phyloP scores from a whole-genome alignment of 768 basidiomycete genomes.

The Arthromyces matolae region DNA sequence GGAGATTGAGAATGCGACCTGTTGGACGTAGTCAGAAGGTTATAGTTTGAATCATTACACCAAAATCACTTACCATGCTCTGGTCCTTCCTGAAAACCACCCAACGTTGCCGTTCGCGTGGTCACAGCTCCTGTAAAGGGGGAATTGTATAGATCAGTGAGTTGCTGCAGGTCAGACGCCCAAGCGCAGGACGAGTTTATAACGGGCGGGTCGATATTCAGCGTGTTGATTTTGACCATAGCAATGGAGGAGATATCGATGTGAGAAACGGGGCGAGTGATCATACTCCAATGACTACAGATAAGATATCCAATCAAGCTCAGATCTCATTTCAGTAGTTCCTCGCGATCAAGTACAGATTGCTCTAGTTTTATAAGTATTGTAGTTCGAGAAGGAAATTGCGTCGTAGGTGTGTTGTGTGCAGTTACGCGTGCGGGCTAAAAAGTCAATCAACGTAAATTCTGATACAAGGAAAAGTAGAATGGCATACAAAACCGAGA shows the following conservation, averaged over 20 bases:
- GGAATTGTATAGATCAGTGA: constrained; percentile 61
- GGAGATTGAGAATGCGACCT: constrained; percentile 58
- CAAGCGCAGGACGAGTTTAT: constrained; percentile 81
- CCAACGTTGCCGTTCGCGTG: constrained; percentile 70
- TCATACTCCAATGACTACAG: background rate
- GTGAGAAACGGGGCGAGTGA: background rate
- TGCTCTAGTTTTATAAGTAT: constrained; percentile 96
- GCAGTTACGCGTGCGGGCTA: constrained; percentile 94
- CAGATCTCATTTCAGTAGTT: constrained; percentile 57
- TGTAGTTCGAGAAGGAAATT: constrained; percentile 83
- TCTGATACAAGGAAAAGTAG: background rate
- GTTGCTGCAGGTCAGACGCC: constrained; percentile 67
- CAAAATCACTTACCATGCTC: too few relatives aligned
- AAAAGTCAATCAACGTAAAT: constrained; percentile 9
- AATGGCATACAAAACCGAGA: constrained; percentile 79
- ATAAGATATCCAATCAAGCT: constrained; percentile 14
- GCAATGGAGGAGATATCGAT: background rate
- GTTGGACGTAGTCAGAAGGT: background rate
- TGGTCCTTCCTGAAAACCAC: constrained; percentile 66
- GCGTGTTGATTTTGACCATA: constrained; percentile 58
- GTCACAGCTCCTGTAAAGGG: constrained; percentile 75
- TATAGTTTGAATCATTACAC: background rate
- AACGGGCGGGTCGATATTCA: constrained; percentile 59
- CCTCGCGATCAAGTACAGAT: constrained; percentile 90
- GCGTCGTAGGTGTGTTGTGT: constrained; percentile 82